phyloP scores from a whole-genome alignment of 208 protist species.

The Acanthamoeba healyi region DNA sequence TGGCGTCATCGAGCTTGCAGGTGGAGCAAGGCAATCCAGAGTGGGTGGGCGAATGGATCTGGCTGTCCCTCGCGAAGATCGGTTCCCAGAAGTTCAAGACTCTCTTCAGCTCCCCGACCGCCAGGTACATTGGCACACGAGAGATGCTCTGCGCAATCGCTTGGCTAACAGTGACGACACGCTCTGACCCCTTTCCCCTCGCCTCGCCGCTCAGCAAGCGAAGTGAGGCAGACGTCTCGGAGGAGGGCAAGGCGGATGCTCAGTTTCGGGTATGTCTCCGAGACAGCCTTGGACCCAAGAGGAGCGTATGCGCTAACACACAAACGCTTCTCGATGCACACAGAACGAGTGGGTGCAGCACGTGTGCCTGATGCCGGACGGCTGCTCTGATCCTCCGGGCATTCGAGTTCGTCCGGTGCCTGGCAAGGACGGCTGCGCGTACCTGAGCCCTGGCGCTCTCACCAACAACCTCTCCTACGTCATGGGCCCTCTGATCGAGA shows the following conservation, averaged over 20 bases:
- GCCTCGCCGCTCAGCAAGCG: neutral
- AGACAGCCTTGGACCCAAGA: no score
- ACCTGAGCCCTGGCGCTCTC: neutral
- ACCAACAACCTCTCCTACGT: slow-evolving; percentile 69
- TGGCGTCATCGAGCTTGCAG: slow-evolving; percentile 60
- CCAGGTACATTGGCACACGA: neutral
- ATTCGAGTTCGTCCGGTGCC: slow-evolving; percentile 27
- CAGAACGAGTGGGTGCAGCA: slow-evolving; percentile 50
- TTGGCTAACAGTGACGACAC: no score
- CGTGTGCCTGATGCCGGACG: slow-evolving; percentile 6
- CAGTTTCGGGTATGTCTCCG: slow-evolving; percentile 12
- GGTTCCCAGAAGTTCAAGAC: slow-evolving; percentile 49
- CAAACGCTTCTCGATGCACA: neutral
- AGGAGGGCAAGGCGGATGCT: neutral
- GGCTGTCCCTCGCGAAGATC: slow-evolving; percentile 46
- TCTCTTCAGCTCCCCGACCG: neutral
- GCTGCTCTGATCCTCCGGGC: slow-evolving; percentile 27
- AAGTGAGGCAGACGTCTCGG: neutral
- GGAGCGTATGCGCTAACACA: no score
- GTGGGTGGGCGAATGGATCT: slow-evolving; percentile 64
- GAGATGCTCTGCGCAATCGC: neutral
- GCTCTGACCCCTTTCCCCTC: no score
- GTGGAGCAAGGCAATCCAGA: slow-evolving; percentile 55
- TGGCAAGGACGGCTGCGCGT: slow-evolving; percentile 35
- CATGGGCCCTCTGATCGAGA: slow-evolving; percentile 58